Evolutionary conservation across 108 stramenopile genomes (phyloP), one percentile per base, ranked within the genome.

Genomic region (Nitzschia sp.): DNA sequence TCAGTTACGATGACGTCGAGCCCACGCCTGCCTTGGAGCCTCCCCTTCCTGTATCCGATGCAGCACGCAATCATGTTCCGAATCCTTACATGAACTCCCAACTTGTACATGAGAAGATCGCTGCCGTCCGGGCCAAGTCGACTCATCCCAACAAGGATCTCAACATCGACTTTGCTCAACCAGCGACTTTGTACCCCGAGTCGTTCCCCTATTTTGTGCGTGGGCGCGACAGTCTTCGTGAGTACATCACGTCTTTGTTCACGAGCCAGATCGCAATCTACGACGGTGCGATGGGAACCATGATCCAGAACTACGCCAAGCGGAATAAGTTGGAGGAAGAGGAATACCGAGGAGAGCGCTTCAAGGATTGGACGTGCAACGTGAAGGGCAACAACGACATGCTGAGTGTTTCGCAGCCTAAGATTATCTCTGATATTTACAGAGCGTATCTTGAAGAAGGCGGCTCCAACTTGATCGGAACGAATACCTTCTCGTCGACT

Each of bases 231-330:
- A 93, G 91, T 72, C 80, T 90, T 33, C 85, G 96, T 61, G 73
- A 82, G 45, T 90, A 96, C 89, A 91, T 96, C 76, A 92, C 92
- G 0, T 58, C 85, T 38, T 73, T 97, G 33, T 97, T 97, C 85
- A 85, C 80, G 1, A 76, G 63, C 23, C 79, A 84, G 54, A 94
- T 97, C 66, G 93, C 95, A 36, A 91, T 97, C 62, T 98, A 97
- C 66, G 98, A 99, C 66, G 98, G 98, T 53, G 98, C 97, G 44
- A 99, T 99, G 98, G 98, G 97, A 38, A 99, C 98, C 44, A 99
- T 99, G 98, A 99, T 99, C 75, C 98, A 99, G 73, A 96, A 97
- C 78, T 94, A 97, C 58, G 74, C 90, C 62, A 93, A 96, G 86
- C 83, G 79, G 72, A 90, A 93, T 80, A 93, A 80, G 72, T 78